Percentiles rank a stretch among this genome's conserved stretches.
Conservation (phyloP, 2,329 filamentous ascomycete genomes). For the Monilinia aucupariae region DNA sequence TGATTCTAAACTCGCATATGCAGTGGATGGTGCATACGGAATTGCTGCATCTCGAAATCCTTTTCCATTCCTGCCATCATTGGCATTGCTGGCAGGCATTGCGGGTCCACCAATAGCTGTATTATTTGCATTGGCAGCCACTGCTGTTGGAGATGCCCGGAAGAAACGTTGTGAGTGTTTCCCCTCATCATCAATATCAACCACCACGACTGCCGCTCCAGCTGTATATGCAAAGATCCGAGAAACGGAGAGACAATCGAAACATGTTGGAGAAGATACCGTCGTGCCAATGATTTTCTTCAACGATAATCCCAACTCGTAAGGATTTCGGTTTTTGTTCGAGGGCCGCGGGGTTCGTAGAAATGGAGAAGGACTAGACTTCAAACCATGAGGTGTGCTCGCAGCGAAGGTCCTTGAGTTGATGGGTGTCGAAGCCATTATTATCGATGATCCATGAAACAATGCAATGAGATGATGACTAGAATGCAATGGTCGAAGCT, state of each 20-base stretch:
- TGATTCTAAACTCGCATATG: conserved; percentile 43
- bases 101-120: conserved; percentile 49
- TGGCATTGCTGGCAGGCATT: conserved; percentile 51
- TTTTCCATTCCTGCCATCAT: conserved; percentile 56
- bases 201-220: conserved; percentile 87
- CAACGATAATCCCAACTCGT: conserved; percentile 62
- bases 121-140: conserved; percentile 53
- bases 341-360: conserved; percentile 60
- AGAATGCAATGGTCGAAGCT: conserved; percentile 1
- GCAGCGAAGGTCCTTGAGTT: conserved; percentile 32
- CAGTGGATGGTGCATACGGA: conserved; percentile 35
- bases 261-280: conserved; percentile 75
- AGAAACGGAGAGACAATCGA: conserved; percentile 70
- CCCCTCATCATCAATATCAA: conserved; percentile 65
- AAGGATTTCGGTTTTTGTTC: conserved; percentile 40
- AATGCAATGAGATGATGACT: not conserved
- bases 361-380: conserved; percentile 69
- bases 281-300: conserved; percentile 89
- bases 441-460: conserved; percentile 30
- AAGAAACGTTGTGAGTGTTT: conserved; percentile 77
- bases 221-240: conserved; percentile 81
- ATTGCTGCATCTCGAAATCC: conserved; percentile 43
- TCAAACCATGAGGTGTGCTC: conserved; percentile 42
- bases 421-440: conserved; percentile 35
- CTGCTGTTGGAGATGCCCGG: conserved; percentile 72